These are phyloP conservation scores for Eustoma russellianum DNA, from an alignment of 257 asterid genomes.

Conservation along the genomic window DNA sequence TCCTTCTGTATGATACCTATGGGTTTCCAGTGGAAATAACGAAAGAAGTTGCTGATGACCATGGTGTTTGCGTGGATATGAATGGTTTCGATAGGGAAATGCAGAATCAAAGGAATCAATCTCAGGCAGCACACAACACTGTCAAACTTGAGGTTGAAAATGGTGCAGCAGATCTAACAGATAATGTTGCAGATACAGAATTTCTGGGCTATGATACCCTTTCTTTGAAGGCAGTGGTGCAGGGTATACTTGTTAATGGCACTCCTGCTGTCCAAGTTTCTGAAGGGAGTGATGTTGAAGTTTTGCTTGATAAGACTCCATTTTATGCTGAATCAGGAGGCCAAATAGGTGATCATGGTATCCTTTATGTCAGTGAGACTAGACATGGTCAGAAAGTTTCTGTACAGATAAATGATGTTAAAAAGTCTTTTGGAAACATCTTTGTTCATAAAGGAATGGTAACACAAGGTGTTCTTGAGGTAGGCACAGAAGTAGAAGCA, in stretches of 20 bases:
- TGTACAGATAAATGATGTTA: constrained; percentile 67
- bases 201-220: constrained; percentile 74
- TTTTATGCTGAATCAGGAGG: constrained; percentile 98
- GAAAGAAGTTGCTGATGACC: constrained; percentile 79
- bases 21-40: constrained; percentile 96
- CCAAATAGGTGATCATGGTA: constrained; percentile 85
- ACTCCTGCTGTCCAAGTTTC: constrained; percentile 58
- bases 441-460: constrained; percentile 81
- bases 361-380: constrained; percentile 34
- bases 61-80: constrained; percentile 70
- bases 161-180: constrained; percentile 56
- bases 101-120: constrained; percentile 87
- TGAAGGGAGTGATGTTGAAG: constrained; percentile 82
- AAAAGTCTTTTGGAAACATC: constrained; percentile 62
- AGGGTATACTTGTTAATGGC: constrained; percentile 69
- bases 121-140: constrained; percentile 92
- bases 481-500: constrained; percentile 81
- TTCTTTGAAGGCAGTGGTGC: constrained; percentile 55
- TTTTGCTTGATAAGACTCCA: constrained; percentile 75
- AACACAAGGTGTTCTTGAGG: constrained; percentile 51
- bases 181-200: constrained; percentile 64
- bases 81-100: constrained; percentile 60
- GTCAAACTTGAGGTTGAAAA: constrained; percentile 71
- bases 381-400: constrained; percentile 40
- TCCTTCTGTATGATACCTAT: constrained; percentile 78